Conservation (phyloP, 169 alveolate genomes). For the Eimeria tenella region DNA sequence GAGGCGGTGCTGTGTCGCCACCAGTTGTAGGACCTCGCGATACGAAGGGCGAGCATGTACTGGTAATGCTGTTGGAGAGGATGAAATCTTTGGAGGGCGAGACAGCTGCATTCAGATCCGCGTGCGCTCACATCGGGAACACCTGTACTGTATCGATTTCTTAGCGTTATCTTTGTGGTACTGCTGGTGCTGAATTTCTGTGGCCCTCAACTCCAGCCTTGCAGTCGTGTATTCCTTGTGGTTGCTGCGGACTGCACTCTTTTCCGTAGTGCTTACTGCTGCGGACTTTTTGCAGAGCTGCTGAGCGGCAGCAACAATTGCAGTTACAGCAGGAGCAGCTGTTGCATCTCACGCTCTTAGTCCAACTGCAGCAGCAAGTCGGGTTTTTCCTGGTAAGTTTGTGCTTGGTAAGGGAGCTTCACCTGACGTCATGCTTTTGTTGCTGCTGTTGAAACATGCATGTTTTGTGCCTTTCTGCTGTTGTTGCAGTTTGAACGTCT, state of each 20-base stretch:
- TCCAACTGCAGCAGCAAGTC: constrained; percentile 73
- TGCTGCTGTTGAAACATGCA: neutral
- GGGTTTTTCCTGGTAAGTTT: constrained; percentile 63
- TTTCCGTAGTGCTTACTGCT: too few relatives aligned
- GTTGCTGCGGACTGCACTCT: neutral
- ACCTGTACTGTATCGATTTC: neutral
- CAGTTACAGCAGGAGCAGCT: constrained; percentile 65
- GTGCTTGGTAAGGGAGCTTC: neutral
- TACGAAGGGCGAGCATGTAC: constrained; percentile 58
- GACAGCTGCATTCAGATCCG: constrained; percentile 46
- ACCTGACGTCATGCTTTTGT: neutral
- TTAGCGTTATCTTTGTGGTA: neutral
- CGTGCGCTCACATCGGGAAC: constrained; percentile 4
- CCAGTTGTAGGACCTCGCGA: constrained; percentile 25
- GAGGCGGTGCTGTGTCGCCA: constrained; percentile 49
- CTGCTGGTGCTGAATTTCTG: neutral
- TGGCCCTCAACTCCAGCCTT: neutral
- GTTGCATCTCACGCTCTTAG: constrained; percentile 55
- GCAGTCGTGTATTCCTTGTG: neutral
- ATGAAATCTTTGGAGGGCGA: constrained; percentile 67
- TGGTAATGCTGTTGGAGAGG: constrained; percentile 65
- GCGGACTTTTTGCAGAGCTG: constrained; percentile 36
- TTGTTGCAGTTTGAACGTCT: constrained; percentile 52
- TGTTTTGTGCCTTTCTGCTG: neutral
- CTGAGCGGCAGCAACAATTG: constrained; percentile 58